Conservation (phyloP, 2,329 filamentous ascomycete genomes). For the Amauroascus verrucosus region DNA sequence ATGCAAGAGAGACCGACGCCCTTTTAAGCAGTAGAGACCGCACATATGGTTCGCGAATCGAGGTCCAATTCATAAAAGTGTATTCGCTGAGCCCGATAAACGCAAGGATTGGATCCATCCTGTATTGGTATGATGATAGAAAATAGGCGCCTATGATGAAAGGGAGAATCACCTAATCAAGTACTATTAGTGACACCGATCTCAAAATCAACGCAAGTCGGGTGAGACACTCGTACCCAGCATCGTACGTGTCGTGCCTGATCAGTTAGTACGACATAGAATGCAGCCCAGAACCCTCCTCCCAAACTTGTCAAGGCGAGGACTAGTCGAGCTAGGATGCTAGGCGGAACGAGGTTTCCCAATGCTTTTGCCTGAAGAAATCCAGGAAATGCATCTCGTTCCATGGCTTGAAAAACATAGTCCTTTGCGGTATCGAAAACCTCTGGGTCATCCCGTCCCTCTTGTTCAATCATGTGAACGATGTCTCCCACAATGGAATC, state of each 20-base stretch:
- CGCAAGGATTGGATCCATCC: constrained; percentile 82
- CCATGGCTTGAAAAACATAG: constrained; percentile 99
- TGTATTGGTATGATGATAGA: constrained; percentile 86
- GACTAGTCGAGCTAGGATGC: constrained; percentile 74
- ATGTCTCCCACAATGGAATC: constrained; percentile 78
- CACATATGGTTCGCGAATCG: constrained; percentile 83
- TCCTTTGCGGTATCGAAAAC: constrained; percentile 97
- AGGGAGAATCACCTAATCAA: constrained; percentile 61
- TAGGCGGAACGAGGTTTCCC: constrained; percentile 87
- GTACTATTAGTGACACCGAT: constrained; percentile 17
- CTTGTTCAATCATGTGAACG: constrained; percentile 77
- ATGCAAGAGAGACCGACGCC: constrained; percentile 65
- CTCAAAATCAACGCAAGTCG: neutral
- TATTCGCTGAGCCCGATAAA: constrained; percentile 90
- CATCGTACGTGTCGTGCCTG: constrained; percentile 61
- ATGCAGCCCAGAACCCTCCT: constrained; percentile 86
- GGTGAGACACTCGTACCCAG: constrained; percentile 56
- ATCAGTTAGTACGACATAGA: constrained; percentile 85
- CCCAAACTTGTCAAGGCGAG: constrained; percentile 79
- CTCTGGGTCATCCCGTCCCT: constrained; percentile 88
- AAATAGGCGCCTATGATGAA: constrained; percentile 87
- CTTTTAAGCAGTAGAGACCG: constrained; percentile 75
- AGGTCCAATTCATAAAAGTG: constrained; percentile 83
- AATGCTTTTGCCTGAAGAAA: constrained; percentile 92
- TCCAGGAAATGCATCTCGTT: constrained; percentile 95